phyloP scores from a whole-genome alignment of 2,329 filamentous ascomycete genomes.

The Harringtonia lauricola region DNA sequence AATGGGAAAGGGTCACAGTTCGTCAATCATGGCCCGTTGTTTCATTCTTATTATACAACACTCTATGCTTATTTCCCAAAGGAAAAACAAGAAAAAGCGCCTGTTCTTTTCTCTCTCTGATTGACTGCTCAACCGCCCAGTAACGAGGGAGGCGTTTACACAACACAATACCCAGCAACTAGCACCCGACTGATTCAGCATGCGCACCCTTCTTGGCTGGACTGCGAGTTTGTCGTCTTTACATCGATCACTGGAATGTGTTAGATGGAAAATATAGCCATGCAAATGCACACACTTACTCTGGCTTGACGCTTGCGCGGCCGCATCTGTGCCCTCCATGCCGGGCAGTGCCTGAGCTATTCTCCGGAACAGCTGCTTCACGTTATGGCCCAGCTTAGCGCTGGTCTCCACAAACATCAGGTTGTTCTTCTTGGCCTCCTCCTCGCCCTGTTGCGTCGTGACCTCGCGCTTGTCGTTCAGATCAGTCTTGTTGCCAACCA shows the following conservation, averaged over 20 bases:
- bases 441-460: slow-evolving; percentile 89
- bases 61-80: slow-evolving; percentile 5
- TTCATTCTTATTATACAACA: slow-evolving; percentile 9
- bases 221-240: slow-evolving; percentile 63
- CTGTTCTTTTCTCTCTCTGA: not conserved
- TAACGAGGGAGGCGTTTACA: not conserved
- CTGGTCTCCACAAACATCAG: slow-evolving; percentile 99
- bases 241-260: slow-evolving; percentile 70
- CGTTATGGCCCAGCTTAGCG: slow-evolving; percentile 94
- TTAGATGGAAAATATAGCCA: slow-evolving; percentile 11
- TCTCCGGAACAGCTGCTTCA: slow-evolving; percentile 93
- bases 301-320: slow-evolving; percentile 60
- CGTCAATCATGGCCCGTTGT: slow-evolving; percentile 2
- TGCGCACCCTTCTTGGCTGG: slow-evolving; percentile 62
- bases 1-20: not conserved
- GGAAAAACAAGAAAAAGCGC: not conserved
- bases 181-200: slow-evolving; percentile 34
- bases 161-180: not conserved
- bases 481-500: slow-evolving; percentile 99
- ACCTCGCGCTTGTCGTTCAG: slow-evolving; percentile 97
- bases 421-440: slow-evolving; percentile 95
- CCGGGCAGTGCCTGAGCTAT: slow-evolving; percentile 96
- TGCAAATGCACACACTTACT: slow-evolving; percentile 37
- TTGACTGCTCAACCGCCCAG: not conserved
- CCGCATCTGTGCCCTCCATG: slow-evolving; percentile 85